Percentiles rank a stretch among this genome's conserved stretches.
Evolutionary conservation across 768 basidiomycete genomes (phyloP).

Genomic region (Sarcomyxa edulis): DNA sequence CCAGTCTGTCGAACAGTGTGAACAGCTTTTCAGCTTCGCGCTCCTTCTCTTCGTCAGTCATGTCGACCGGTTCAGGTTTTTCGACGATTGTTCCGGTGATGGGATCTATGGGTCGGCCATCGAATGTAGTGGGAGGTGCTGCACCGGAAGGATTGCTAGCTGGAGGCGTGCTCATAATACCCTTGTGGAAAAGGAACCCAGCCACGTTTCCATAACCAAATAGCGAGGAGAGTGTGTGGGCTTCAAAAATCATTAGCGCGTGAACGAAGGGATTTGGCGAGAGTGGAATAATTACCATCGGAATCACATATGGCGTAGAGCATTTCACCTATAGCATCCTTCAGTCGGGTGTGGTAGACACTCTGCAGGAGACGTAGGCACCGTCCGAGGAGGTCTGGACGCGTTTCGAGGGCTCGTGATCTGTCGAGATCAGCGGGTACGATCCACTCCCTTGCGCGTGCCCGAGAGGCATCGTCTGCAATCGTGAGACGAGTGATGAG

Average conservation of each 20-base stretch:
- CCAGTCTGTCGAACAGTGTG: slow-evolving; percentile 85
- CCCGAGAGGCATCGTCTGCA: slow-evolving; percentile 54
- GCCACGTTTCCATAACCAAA: slow-evolving; percentile 96
- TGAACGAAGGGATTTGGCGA: not conserved
- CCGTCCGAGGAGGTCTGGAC: slow-evolving; percentile 71
- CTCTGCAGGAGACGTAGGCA: slow-evolving; percentile 72
- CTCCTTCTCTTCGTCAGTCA: slow-evolving; percentile 97
- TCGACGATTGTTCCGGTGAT: slow-evolving; percentile 74
- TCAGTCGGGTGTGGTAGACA: slow-evolving; percentile 68
- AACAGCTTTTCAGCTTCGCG: slow-evolving; percentile 89
- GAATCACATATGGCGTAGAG: slow-evolving; percentile 79
- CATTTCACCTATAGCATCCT: slow-evolving; percentile 81
- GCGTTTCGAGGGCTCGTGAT: slow-evolving; percentile 64
- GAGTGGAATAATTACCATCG: slow-evolving; percentile 35
- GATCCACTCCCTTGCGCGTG: slow-evolving; percentile 59
- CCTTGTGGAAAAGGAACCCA: slow-evolving; percentile 90
- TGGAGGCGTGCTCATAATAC: slow-evolving; percentile 63
- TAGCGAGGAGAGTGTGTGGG: slow-evolving; percentile 65
- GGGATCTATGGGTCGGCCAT: slow-evolving; percentile 61
- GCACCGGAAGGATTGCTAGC: slow-evolving; percentile 26
- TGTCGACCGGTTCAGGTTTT: slow-evolving; percentile 39
- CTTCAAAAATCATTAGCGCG: slow-evolving; percentile 22
- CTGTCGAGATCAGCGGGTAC: slow-evolving; percentile 81
- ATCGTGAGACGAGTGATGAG: slow-evolving; percentile 68
- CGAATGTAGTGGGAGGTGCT: slow-evolving; percentile 24